A percentile compares a stretch with the other conserved stretches of the same genome.
These are phyloP conservation scores for Spinellus fusiger DNA, from an alignment of 192 early-diverging fungal species.

Conservation along the genomic window DNA sequence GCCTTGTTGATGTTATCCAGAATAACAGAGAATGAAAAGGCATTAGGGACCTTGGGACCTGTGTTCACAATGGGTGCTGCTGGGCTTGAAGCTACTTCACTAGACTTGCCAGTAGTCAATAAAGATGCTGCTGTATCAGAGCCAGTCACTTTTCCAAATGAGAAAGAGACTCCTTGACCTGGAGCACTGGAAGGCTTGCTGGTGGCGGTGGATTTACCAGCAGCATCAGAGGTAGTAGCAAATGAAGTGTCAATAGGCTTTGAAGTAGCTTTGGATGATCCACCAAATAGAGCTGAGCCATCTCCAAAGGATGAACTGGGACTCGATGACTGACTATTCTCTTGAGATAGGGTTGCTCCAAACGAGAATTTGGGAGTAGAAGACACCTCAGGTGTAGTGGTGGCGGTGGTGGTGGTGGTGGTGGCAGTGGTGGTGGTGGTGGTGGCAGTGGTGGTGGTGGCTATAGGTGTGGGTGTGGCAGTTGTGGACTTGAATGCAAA, in stretches of 20 bases:
- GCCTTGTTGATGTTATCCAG: constrained; percentile 1
- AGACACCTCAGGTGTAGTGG: neutral
- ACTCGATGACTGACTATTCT: neutral
- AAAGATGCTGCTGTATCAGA: neutral
- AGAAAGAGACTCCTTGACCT: too few relatives aligned
- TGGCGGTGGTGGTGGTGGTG: neutral
- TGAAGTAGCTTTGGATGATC: too few relatives aligned
- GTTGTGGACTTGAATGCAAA: neutral
- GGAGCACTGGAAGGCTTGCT: too few relatives aligned
- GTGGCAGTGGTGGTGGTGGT: neutral
- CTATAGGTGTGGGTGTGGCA: neutral
- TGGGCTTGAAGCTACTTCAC: neutral
- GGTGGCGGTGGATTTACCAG: neutral
- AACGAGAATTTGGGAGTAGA: constrained; percentile 10
- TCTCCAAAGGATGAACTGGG: neutral
- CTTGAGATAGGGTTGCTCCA: constrained; percentile 1
- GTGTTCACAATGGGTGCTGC: neutral
- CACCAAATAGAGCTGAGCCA: neutral
- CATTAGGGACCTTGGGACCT: neutral
- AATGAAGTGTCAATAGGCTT: too few relatives aligned
- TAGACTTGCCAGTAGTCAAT: neutral
- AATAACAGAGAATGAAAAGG: constrained; percentile 6
- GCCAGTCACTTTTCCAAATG: neutral
- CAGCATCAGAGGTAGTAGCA: neutral
- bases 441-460: neutral